A percentile compares a stretch with the other conserved stretches of the same genome.
phyloP scores from a whole-genome alignment of 2,329 filamentous ascomycete species.

The Pseudogymnoascus sp. region DNA sequence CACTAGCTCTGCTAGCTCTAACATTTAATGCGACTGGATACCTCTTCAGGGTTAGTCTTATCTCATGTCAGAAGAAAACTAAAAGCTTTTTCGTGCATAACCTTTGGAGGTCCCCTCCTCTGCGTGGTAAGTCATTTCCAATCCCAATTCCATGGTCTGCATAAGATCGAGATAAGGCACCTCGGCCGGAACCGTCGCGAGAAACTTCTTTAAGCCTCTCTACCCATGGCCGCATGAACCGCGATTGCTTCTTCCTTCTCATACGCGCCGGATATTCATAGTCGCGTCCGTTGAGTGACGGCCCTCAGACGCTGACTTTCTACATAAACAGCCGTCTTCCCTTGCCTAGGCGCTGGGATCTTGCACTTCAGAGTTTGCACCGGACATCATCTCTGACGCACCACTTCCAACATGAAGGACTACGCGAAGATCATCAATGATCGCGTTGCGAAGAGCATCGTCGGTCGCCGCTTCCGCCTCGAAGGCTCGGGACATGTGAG shows the following conservation, averaged over 20 bases:
- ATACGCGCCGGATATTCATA: background rate
- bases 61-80: constrained; percentile 3
- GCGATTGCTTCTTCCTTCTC: background rate
- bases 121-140: constrained; percentile 3
- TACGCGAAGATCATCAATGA: constrained; percentile 38
- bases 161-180: constrained; percentile 4
- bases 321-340: background rate
- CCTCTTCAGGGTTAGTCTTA: background rate
- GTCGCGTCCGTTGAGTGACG: background rate
- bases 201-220: constrained; percentile 6
- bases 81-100: constrained; percentile 7
- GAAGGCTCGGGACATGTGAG: constrained; percentile 76
- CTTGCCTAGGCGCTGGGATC: background rate
- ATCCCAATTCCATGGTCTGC: constrained; percentile 3
- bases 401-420: constrained; percentile 7
- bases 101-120: background rate
- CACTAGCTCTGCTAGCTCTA: background rate
- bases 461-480: constrained; percentile 69
- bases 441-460: constrained; percentile 53
- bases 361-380: constrained; percentile 5
- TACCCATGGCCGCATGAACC: background rate
- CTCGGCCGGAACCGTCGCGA: constrained; percentile 3
- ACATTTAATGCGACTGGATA: background rate
- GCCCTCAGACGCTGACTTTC: background rate
- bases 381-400: background rate